Evolutionary conservation across 441 rosid species (phyloP).

Genomic region (Populus hybrid): DNA sequence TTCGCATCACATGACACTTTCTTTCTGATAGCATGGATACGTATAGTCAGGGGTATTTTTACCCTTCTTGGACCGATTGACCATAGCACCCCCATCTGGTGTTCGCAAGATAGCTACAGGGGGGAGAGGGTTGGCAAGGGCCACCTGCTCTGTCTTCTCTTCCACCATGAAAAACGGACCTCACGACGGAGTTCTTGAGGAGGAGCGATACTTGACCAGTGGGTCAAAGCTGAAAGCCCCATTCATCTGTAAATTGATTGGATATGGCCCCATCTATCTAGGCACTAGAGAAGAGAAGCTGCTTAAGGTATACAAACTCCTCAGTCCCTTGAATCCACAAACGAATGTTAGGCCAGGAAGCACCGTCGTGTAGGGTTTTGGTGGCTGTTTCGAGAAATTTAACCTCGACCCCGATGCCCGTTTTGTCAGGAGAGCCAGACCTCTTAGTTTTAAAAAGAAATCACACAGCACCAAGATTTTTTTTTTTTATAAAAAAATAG

Average conservation of each 20-base stretch:
- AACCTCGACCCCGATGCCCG: slow-evolving; percentile 37
- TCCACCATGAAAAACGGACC: neutral
- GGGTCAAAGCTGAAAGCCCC: neutral
- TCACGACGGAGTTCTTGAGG: neutral
- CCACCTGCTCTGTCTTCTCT: neutral
- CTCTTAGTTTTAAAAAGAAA: neutral
- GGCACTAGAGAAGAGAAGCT: neutral
- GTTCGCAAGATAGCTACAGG: neutral
- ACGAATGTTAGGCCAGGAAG: slow-evolving; percentile 25
- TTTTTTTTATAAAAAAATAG: too few relatives aligned
- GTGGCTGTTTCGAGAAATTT: slow-evolving; percentile 49
- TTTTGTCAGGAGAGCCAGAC: slow-evolving; percentile 17
- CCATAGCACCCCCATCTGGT: slow-evolving; percentile 7
- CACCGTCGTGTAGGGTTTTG: slow-evolving; percentile 21
- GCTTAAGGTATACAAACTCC: neutral
- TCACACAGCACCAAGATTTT: neutral
- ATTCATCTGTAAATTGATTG: neutral
- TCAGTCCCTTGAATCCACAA: slow-evolving; percentile 11
- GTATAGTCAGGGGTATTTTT: slow-evolving; percentile 26
- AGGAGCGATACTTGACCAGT: slow-evolving; percentile 8
- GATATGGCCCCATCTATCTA: neutral
- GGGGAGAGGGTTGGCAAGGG: neutral
- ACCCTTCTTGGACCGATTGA: neutral
- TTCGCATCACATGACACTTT: slow-evolving; percentile 17
- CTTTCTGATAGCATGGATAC: slow-evolving; percentile 24